These are phyloP conservation scores for Diplocarpon rosae DNA, from an alignment of 2,329 filamentous ascomycete species.

Conservation along the genomic window DNA sequence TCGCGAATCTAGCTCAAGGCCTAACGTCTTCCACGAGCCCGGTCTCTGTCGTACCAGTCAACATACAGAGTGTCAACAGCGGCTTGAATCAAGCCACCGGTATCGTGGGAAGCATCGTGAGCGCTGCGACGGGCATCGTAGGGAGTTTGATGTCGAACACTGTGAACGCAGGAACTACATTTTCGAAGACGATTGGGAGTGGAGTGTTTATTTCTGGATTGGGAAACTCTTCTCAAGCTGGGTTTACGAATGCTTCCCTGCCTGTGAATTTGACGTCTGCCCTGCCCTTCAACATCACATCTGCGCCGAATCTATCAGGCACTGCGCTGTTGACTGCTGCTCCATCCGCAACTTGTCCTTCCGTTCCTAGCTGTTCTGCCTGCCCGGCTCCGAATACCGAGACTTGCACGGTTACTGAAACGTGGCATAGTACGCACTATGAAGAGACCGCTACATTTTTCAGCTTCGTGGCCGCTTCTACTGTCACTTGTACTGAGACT, in stretches of 20 bases:
- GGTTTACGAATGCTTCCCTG: not conserved
- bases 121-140: conserved; percentile 11
- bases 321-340: not conserved
- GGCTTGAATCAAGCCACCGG: conserved; percentile 8
- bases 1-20: conserved; percentile 2
- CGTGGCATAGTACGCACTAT: conserved; percentile 20
- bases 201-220: not conserved
- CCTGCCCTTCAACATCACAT: conserved; percentile 2
- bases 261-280: not conserved
- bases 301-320: not conserved
- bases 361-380: conserved; percentile 3
- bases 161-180: not conserved
- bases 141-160: conserved; percentile 9
- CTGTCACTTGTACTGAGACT: conserved; percentile 18
- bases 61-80: conserved; percentile 1
- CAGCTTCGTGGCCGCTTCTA: conserved; percentile 16
- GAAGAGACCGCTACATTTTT: conserved; percentile 15
- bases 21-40: not conserved
- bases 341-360: not conserved
- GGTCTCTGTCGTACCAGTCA: not conserved
- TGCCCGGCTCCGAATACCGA: conserved; percentile 12
- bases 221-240: too few species aligned
- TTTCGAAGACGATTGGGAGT: not conserved
- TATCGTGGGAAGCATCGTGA: conserved; percentile 6
- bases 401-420: conserved; percentile 19